Evolutionary conservation across 2,329 filamentous ascomycete genomes (phyloP).

Genomic region (Didymella sp.): DNA sequence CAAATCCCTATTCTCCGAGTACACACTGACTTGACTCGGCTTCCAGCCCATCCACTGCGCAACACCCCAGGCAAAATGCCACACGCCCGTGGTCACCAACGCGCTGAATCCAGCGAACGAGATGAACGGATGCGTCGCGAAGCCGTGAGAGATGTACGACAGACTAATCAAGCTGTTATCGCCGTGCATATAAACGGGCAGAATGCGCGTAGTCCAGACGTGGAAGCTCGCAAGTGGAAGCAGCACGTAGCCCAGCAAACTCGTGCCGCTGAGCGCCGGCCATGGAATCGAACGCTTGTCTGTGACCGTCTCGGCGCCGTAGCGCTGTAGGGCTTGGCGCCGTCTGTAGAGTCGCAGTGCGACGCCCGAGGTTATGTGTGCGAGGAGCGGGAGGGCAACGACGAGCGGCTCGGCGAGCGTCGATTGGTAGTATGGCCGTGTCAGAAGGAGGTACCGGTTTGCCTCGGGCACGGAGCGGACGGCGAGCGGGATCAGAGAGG

Average conservation of each 20-base stretch:
- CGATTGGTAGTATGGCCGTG: conserved; percentile 90
- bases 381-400: conserved; percentile 74
- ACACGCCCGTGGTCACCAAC: conserved; percentile 71
- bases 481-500: conserved; percentile 43
- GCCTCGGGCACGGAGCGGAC: conserved; percentile 66
- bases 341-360: conserved; percentile 77
- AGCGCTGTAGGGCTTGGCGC: conserved; percentile 72
- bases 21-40: conserved; percentile 61
- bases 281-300: conserved; percentile 63
- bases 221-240: conserved; percentile 72
- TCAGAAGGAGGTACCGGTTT: conserved; percentile 88
- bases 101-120: conserved; percentile 74
- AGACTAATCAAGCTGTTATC: conserved; percentile 87
- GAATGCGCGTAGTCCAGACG: conserved; percentile 74
- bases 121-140: conserved; percentile 71
- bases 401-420: conserved; percentile 76
- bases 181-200: conserved; percentile 79
- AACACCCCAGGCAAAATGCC: conserved; percentile 83
- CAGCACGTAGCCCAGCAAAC: conserved; percentile 75
- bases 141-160: conserved; percentile 83
- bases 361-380: conserved; percentile 79
- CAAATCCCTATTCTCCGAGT: conserved; percentile 58
- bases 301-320: conserved; percentile 71
- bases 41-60: conserved; percentile 79
- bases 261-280: conserved; percentile 75